Percentiles rank a stretch among this genome's conserved stretches.
These are phyloP conservation scores for Penicillium sp. DNA, from an alignment of 2,329 filamentous ascomycete genomes.

Conservation along the genomic window DNA sequence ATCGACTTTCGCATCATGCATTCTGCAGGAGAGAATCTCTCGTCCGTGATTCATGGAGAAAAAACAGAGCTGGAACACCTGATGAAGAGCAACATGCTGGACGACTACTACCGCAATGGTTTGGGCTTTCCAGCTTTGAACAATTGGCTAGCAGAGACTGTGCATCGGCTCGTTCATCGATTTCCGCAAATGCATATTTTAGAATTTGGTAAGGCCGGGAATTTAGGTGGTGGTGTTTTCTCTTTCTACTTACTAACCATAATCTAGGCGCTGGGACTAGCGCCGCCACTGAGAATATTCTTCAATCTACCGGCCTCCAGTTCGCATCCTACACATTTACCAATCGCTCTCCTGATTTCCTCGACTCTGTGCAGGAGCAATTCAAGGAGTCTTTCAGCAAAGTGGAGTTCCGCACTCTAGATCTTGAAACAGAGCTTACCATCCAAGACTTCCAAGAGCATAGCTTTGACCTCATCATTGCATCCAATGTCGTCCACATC, in stretches of 20 bases:
- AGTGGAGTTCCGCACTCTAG: constrained; percentile 33
- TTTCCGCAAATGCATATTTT: constrained; percentile 44
- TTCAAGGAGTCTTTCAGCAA: constrained; percentile 24
- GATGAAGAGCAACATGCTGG: constrained; percentile 32
- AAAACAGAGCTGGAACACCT: not conserved
- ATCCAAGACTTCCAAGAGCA: constrained; percentile 36
- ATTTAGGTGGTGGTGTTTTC: not conserved
- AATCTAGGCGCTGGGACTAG: not conserved
- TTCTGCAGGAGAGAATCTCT: not conserved
- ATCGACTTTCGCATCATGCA: not conserved
- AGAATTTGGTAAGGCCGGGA: constrained; percentile 24
- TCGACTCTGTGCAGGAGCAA: constrained; percentile 4
- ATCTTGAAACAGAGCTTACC: constrained; percentile 32
- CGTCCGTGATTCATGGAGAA: not conserved
- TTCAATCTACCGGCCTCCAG: not conserved
- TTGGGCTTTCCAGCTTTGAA: constrained; percentile 22
- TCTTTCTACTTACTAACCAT: not conserved
- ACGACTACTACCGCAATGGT: constrained; percentile 34
- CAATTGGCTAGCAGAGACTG: constrained; percentile 23
- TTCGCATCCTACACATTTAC: not conserved
- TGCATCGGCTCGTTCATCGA: constrained; percentile 36
- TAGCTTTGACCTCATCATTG: constrained; percentile 40
- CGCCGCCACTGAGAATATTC: not conserved
- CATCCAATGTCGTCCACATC: constrained; percentile 44
- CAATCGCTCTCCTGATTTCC: not conserved